Evolutionary conservation across 495 filamentous ascomycete genomes (phyloP), one percentile per base, ranked within the genome.

Genomic region (Tetracladium marchalianum): DNA sequence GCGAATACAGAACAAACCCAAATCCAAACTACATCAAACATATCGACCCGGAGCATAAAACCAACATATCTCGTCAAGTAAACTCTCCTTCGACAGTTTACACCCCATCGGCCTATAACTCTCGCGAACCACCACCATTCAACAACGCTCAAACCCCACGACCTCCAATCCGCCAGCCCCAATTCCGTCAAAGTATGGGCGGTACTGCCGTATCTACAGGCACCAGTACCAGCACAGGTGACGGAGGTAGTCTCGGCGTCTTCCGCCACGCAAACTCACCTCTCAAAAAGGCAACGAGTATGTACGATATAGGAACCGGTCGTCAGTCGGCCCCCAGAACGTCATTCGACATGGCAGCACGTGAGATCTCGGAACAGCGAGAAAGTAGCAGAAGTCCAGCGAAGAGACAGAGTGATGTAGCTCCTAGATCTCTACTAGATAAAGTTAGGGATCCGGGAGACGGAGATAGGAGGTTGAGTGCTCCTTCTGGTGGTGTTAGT

Each of bases 11-110:
- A 49, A 92, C 84, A 2, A 80, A 84, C 38, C 87, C 90, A 8
- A 97, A 97, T 55, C 85, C 86, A 0, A 89, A 87, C 57, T 96
- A 95, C 63, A 63, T 78, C 39, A 79, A 76, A 41, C 80, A 93
- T 53, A 75, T 88, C 47, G 80, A 90, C 56, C 85, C 83, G 0
- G 81, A 92, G 44, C 71, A 68, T 38, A 48, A 31, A 45, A 16
- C 49, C 36, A 17, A 37, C 38, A 11, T 56, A 44, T 35, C 40
- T 4, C 35, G 34, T 8, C 19, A 47, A 10, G 19, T 31, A 1
- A 44, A 51, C 11, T 51, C 51, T 12, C 50, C 53, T 1, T 10
- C 42, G 11, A 39, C 43, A 15, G 13, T 33, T 12, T 53, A 47
- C 33, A 51, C 53, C 5, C 46, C 49, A 15, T 35, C 52, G 24